Conservation (phyloP, 495 filamentous ascomycete species). For the Penicillium macrosclerotiorum region DNA sequence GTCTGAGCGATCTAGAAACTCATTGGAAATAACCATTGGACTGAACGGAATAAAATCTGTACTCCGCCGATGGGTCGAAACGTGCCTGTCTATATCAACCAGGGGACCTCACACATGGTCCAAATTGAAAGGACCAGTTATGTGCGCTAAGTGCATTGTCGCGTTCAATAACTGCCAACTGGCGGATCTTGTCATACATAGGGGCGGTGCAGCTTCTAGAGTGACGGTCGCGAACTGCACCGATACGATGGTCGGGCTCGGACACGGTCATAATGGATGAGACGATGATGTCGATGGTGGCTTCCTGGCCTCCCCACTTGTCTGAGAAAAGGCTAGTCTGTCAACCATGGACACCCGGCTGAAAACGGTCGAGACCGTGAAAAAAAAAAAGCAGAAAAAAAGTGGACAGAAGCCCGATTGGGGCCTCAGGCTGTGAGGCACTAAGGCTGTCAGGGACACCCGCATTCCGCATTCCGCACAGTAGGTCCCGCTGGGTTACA, state of each 20-base stretch:
- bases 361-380: slow-evolving; percentile 17
- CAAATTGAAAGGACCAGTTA: background rate
- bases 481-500: background rate
- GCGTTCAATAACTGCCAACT: slow-evolving; percentile 6
- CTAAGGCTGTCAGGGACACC: slow-evolving; percentile 7
- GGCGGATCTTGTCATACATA: background rate
- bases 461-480: slow-evolving; percentile 3
- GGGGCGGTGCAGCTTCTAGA: background rate
- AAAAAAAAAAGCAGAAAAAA: too few relatives aligned
- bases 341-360: too few relatives aligned
- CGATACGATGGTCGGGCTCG: background rate
- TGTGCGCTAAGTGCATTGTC: background rate
- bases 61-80: too few relatives aligned
- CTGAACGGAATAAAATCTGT: too few relatives aligned
- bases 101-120: background rate
- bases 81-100: too few relatives aligned
- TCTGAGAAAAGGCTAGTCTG: too few relatives aligned
- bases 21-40: too few relatives aligned
- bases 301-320: too few relatives aligned
- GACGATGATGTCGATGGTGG: background rate
- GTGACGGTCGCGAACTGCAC: background rate
- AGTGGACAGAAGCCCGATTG: too few relatives aligned
- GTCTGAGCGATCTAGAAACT: too few relatives aligned
- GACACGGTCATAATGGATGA: background rate
- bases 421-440: slow-evolving; percentile 11